Conservation (phyloP, 1,284 basidiomycete genomes). For the Vanrija humicola region DNA sequence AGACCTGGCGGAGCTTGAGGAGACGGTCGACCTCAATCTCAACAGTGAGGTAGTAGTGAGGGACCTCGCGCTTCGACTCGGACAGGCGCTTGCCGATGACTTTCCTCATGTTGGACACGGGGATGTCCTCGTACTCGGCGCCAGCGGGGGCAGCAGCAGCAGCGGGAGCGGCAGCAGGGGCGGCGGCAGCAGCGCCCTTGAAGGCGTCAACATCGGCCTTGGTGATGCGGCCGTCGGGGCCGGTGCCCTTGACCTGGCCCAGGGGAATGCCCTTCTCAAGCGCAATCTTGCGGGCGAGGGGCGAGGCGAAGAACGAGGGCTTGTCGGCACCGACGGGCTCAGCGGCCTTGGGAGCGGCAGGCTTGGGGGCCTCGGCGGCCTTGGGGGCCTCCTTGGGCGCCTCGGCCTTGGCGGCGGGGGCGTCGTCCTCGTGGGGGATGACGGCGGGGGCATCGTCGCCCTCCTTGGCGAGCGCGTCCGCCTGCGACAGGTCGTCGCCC, state of each 20-base stretch:
- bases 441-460: conserved; percentile 7
- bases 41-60: conserved; percentile 96
- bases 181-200: conserved; percentile 56
- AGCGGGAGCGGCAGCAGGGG: conserved; percentile 49
- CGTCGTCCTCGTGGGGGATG: conserved; percentile 45
- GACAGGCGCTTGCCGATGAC: conserved; percentile 85
- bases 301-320: conserved; percentile 77
- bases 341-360: conserved; percentile 49
- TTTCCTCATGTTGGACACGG: conserved; percentile 92
- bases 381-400: conserved; percentile 17
- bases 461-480: conserved; percentile 69
- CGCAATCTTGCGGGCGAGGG: conserved; percentile 94
- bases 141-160: conserved; percentile 41
- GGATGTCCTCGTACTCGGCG: conserved; percentile 83
- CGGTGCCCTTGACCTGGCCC: conserved; percentile 85
- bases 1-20: conserved; percentile 87
- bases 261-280: conserved; percentile 92
- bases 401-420: conserved; percentile 17
- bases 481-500: conserved; percentile 85
- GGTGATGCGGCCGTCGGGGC: conserved; percentile 89
- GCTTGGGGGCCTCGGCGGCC: conserved; percentile 35
- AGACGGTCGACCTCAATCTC: conserved; percentile 95
- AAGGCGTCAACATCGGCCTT: conserved; percentile 87
- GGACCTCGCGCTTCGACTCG: conserved; percentile 87
- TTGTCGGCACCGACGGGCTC: conserved; percentile 51